A percentile compares a stretch with the other conserved stretches of the same genome.
Evolutionary conservation across 78 protist genomes (phyloP).

Genomic region (Pelomyxa schiedti): DNA sequence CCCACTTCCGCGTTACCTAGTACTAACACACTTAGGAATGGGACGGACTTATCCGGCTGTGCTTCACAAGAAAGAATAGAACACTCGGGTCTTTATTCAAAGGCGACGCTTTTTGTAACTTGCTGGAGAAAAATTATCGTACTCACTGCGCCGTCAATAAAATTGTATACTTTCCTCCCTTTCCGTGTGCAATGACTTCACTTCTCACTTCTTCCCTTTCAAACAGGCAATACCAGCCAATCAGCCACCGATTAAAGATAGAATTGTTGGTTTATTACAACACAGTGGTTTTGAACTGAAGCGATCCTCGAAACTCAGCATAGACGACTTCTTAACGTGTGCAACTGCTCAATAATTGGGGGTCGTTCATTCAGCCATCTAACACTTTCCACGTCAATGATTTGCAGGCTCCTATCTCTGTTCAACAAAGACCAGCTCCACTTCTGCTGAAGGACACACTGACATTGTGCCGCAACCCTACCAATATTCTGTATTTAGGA

Average conservation of each 20-base stretch:
- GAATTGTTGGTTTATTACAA: slow-evolving; percentile 19
- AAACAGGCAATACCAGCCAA: neutral
- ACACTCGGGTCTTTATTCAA: slow-evolving; percentile 81
- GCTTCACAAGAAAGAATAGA: slow-evolving; percentile 93
- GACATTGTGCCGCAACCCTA: neutral
- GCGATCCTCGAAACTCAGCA: slow-evolving; percentile 71
- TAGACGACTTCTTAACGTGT: slow-evolving; percentile 76
- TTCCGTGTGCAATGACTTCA: neutral
- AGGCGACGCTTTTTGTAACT: slow-evolving; percentile 34
- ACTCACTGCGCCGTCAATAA: slow-evolving; percentile 62
- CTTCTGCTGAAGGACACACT: slow-evolving; percentile 8
- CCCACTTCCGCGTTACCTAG: neutral
- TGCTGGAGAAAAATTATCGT: slow-evolving; percentile 66
- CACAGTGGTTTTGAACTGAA: slow-evolving; percentile 32
- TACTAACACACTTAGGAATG: slow-evolving; percentile 67
- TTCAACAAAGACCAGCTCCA: slow-evolving; percentile 5
- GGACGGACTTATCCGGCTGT: slow-evolving; percentile 89
- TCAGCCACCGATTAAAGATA: slow-evolving; percentile 26
- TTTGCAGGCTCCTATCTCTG: neutral
- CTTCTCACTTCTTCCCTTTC: too few relatives aligned
- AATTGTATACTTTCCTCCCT: slow-evolving; percentile 11
- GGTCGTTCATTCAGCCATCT: neutral
- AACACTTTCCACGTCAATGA: neutral
- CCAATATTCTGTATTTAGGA: neutral
- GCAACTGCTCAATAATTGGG: neutral